Percentiles rank a stretch among this genome's conserved stretches.
Conservation (phyloP, 208 protist genomes). For the Wallacemonas sp. region DNA sequence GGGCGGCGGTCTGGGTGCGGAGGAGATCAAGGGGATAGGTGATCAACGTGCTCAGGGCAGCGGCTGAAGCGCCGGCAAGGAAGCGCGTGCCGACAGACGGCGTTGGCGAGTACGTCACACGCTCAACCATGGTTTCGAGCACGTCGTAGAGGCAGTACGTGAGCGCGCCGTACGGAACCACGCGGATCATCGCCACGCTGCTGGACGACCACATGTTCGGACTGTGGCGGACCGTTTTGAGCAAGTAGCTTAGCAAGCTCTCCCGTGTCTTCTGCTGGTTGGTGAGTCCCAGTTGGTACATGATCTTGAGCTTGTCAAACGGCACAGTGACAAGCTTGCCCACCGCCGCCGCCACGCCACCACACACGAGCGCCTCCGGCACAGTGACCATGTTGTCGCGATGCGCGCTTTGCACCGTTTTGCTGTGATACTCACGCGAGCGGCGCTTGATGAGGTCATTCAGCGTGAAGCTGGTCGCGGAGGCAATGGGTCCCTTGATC, state of each 20-base stretch:
- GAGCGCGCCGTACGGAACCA: constrained; percentile 92
- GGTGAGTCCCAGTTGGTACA: constrained; percentile 88
- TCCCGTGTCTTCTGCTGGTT: constrained; percentile 28
- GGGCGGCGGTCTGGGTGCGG: constrained; percentile 72
- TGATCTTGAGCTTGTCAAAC: constrained; percentile 93
- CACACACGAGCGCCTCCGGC: constrained; percentile 81
- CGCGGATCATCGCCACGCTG: constrained; percentile 91
- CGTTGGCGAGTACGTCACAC: constrained; percentile 70
- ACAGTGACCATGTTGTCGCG: constrained; percentile 58
- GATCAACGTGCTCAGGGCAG: constrained; percentile 76
- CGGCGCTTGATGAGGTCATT: constrained; percentile 89
- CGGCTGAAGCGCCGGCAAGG: constrained; percentile 79
- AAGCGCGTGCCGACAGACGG: constrained; percentile 77
- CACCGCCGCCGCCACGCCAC: constrained; percentile 89
- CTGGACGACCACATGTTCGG: constrained; percentile 89
- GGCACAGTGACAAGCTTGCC: constrained; percentile 91
- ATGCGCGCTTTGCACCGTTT: constrained; percentile 33
- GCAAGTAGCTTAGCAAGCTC: constrained; percentile 1
- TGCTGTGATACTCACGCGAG: constrained; percentile 75
- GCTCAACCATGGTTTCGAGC: constrained; percentile 78
- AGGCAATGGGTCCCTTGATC: constrained; percentile 94
- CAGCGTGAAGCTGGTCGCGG: constrained; percentile 89
- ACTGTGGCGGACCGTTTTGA: constrained; percentile 37
- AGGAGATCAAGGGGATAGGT: constrained; percentile 94
- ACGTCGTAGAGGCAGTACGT: constrained; percentile 93